Conservation (phyloP, 2,329 filamentous ascomycete genomes). For the Alternaria hordeiaustralica region DNA sequence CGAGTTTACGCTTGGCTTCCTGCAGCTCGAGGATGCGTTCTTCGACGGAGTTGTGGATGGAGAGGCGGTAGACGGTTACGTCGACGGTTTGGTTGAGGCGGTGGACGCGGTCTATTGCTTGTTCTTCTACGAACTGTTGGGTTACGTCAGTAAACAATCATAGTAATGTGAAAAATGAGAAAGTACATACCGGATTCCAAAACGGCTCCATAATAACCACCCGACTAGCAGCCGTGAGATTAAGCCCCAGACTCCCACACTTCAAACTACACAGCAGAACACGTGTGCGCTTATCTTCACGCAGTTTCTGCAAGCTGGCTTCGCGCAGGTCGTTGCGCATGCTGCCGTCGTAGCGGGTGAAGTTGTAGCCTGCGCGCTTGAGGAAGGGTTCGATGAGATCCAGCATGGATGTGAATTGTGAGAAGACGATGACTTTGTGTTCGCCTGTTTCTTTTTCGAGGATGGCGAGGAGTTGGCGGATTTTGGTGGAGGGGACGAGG, state of each 20-base stretch:
- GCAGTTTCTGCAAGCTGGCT: slow-evolving; percentile 77
- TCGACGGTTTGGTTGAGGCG: slow-evolving; percentile 96
- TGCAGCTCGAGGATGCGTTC: slow-evolving; percentile 94
- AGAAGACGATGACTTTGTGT: slow-evolving; percentile 98
- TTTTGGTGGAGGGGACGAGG: slow-evolving; percentile 81
- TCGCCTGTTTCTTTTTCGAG: slow-evolving; percentile 77
- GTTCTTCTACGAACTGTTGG: slow-evolving; percentile 88
- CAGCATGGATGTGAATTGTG: slow-evolving; percentile 97
- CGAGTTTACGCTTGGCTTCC: slow-evolving; percentile 88
- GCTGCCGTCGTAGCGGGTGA: slow-evolving; percentile 89
- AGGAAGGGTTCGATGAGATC: slow-evolving; percentile 95
- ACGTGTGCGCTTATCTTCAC: slow-evolving; percentile 75
- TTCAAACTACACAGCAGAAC: slow-evolving; percentile 92
- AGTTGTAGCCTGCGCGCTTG: slow-evolving; percentile 73
- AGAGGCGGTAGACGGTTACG: slow-evolving; percentile 94
- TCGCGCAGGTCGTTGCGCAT: slow-evolving; percentile 96
- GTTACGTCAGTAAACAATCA: too few relatives aligned
- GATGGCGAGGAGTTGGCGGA: slow-evolving; percentile 82
- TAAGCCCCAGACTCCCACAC: slow-evolving; percentile 90
- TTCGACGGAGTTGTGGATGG: slow-evolving; percentile 85
- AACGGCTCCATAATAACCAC: slow-evolving; percentile 97
- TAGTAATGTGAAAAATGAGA: too few relatives aligned
- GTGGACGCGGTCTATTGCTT: slow-evolving; percentile 97
- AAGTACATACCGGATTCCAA: slow-evolving; percentile 81
- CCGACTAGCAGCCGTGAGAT: slow-evolving; percentile 89